Conservation (phyloP, 768 basidiomycete genomes). For the Mycena polygramma region DNA sequence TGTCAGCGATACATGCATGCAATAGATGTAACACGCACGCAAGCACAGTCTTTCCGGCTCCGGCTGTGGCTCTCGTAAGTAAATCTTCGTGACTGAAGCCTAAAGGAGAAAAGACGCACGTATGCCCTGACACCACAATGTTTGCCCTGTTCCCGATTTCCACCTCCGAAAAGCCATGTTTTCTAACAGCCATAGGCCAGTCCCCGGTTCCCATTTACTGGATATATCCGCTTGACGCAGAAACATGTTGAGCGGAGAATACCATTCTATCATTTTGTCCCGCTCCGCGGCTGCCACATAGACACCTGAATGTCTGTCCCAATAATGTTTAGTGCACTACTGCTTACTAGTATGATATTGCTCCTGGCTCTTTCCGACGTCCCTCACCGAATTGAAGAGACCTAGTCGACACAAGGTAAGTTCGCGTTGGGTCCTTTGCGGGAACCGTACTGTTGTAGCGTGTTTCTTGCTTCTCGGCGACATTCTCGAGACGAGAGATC, state of each 20-base stretch:
- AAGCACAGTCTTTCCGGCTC: conserved; percentile 25
- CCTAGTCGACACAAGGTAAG: too few relatives aligned
- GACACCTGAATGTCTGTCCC: background rate
- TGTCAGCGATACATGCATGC: background rate
- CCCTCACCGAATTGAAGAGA: background rate
- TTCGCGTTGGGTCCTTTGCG: too few relatives aligned
- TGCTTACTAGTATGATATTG: background rate
- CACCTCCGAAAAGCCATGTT: background rate
- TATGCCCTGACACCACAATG: conserved; percentile 17
- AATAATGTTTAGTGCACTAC: background rate
- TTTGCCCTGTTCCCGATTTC: background rate
- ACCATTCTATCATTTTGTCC: background rate
- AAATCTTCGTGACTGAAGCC: background rate
- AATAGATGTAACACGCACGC: background rate
- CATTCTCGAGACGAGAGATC: too few relatives aligned
- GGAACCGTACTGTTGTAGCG: too few relatives aligned
- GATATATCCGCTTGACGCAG: background rate
- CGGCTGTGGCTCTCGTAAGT: background rate
- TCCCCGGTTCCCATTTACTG: background rate
- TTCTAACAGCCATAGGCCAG: conserved; percentile 2
- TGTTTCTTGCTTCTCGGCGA: too few relatives aligned
- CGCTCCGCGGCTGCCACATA: background rate
- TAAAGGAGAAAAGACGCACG: conserved; percentile 3
- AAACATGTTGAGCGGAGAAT: conserved; percentile 11
- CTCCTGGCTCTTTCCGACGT: background rate